Conservation (phyloP, 371 early-diverging fungal species). For the Sporodiniella umbellata region DNA sequence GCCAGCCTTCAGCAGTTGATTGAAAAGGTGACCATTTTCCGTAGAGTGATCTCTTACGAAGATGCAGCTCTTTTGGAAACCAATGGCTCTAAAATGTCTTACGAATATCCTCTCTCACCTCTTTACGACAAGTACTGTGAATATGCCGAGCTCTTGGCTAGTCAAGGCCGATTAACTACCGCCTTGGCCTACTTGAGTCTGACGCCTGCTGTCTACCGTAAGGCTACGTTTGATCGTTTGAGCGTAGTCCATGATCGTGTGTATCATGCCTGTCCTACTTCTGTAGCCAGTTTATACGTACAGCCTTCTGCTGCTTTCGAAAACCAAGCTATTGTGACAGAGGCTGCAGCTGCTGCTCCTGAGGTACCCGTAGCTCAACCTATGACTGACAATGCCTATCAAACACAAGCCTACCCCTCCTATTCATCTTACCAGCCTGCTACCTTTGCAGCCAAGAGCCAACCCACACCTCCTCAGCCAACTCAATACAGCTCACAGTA, state of each 20-base stretch:
- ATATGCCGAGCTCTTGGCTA: slow-evolving; percentile 77
- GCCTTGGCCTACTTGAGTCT: slow-evolving; percentile 77
- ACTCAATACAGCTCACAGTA: not conserved
- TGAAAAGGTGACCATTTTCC: slow-evolving; percentile 90
- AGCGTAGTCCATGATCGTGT: slow-evolving; percentile 76
- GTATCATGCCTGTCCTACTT: slow-evolving; percentile 55
- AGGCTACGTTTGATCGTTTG: slow-evolving; percentile 42
- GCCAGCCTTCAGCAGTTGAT: slow-evolving; percentile 73
- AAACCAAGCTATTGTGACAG: slow-evolving; percentile 38
- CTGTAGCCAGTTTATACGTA: slow-evolving; percentile 33
- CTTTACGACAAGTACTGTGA: slow-evolving; percentile 86
- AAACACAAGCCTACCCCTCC: slow-evolving; percentile 4
- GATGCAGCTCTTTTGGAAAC: slow-evolving; percentile 53
- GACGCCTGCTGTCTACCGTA: slow-evolving; percentile 65
- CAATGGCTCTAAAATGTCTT: slow-evolving; percentile 40
- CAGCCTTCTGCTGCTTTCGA: slow-evolving; percentile 71
- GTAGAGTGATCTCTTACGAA: slow-evolving; percentile 81
- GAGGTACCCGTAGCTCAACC: slow-evolving; percentile 6
- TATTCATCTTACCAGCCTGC: slow-evolving; percentile 9
- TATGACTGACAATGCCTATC: not conserved
- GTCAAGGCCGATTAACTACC: slow-evolving; percentile 71
- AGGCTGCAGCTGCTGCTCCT: slow-evolving; percentile 11
- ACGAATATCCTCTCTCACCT: slow-evolving; percentile 59
- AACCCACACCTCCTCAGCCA: not conserved
- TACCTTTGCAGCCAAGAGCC: not conserved